These are phyloP conservation scores for Sergeia podlipaevii DNA, from an alignment of 208 protist species.

Conservation along the genomic window DNA sequence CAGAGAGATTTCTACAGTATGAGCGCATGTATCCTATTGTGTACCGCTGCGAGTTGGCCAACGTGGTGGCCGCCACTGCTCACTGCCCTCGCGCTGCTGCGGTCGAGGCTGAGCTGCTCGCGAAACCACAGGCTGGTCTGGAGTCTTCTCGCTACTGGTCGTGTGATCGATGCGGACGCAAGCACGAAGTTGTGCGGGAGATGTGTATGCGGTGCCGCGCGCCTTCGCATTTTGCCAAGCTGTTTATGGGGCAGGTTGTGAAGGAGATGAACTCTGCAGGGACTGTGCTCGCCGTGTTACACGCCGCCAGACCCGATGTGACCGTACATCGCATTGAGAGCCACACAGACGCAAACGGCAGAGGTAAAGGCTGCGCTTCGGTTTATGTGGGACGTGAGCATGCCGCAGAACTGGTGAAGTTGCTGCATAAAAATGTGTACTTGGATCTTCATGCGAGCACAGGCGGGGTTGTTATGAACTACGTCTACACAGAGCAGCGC, in stretches of 20 bases:
- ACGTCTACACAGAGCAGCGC: slow-evolving; percentile 58
- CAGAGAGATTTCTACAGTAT: slow-evolving; percentile 47
- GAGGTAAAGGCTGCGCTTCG: slow-evolving; percentile 50
- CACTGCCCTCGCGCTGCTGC: too few species aligned
- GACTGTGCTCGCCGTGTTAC: slow-evolving; percentile 43
- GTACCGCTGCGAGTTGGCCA: slow-evolving; percentile 37
- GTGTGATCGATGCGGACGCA: slow-evolving; percentile 39
- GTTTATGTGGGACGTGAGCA: slow-evolving; percentile 51
- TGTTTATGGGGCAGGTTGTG: slow-evolving; percentile 54
- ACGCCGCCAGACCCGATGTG: slow-evolving; percentile 47
- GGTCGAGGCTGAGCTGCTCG: slow-evolving; percentile 32
- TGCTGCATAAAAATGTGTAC: slow-evolving; percentile 62
- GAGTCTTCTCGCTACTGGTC: slow-evolving; percentile 48
- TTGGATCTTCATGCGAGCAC: slow-evolving; percentile 40
- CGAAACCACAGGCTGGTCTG: slow-evolving; percentile 25
- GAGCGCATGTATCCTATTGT: slow-evolving; percentile 54
- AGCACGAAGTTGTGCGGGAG: slow-evolving; percentile 56
- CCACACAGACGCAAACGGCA: slow-evolving; percentile 19
- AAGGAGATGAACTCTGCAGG: slow-evolving; percentile 42
- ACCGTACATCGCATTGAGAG: slow-evolving; percentile 47
- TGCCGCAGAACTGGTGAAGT: slow-evolving; percentile 23
- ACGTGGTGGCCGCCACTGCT: slow-evolving; percentile 11
- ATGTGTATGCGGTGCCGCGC: slow-evolving; percentile 47
- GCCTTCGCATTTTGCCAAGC: slow-evolving; percentile 34
- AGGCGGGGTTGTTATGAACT: slow-evolving; percentile 35